phyloP scores from a whole-genome alignment of 768 basidiomycete genomes.

The Calocera viscosa region DNA sequence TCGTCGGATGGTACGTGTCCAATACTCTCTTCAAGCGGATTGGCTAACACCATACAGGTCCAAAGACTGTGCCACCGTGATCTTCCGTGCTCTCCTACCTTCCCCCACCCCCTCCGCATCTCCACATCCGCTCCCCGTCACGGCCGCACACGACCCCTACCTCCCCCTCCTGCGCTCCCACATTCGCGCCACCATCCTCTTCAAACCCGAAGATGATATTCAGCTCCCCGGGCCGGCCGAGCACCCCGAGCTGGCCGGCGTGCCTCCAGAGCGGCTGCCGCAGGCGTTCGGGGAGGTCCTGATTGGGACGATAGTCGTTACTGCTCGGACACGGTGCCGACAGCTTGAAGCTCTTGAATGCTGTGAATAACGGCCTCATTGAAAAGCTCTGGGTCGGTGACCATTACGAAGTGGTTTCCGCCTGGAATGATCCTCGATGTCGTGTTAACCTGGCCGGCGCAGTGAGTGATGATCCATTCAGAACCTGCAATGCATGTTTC shows the following conservation, averaged over 20 bases:
- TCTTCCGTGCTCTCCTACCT: neutral
- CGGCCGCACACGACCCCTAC: neutral
- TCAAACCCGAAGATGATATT: neutral
- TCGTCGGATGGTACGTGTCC: neutral
- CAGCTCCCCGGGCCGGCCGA: neutral
- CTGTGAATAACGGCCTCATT: too few relatives aligned
- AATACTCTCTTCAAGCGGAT: neutral
- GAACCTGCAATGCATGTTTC: neutral
- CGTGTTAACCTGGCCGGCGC: neutral
- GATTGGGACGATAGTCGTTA: neutral
- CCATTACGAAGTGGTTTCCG: neutral
- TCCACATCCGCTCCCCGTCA: neutral
- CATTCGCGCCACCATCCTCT: neutral
- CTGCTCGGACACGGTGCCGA: too few relatives aligned
- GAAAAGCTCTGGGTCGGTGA: neutral
- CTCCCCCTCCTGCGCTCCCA: neutral
- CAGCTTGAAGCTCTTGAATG: too few relatives aligned
- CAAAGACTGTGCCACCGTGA: neutral
- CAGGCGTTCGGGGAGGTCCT: neutral
- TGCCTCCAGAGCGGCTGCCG: neutral
- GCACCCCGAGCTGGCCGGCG: neutral
- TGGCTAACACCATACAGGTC: neutral
- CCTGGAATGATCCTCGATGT: neutral
- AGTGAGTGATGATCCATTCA: neutral
- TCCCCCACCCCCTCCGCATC: neutral